These are phyloP conservation scores for Fraxinus ornus DNA, from an alignment of 305 asterid genomes.

Conservation along the genomic window DNA sequence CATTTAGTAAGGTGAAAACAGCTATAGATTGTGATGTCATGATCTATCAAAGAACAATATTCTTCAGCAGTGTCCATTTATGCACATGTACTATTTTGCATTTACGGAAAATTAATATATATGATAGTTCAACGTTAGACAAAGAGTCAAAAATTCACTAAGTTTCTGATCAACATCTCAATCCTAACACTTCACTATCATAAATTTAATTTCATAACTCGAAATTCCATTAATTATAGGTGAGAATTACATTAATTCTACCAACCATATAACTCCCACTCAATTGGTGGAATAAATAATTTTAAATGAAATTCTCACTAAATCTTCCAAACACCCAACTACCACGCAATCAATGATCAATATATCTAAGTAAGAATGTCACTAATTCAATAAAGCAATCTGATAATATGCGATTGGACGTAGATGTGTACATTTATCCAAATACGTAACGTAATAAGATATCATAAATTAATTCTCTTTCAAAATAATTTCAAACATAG, in stretches of 20 bases:
- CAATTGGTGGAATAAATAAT: not conserved
- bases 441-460: not conserved
- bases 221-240: not conserved
- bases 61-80: not conserved
- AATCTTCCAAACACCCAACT: not conserved
- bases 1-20: too few species aligned
- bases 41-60: too few species aligned
- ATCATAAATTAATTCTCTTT: not conserved
- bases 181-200: too few species aligned
- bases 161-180: not conserved
- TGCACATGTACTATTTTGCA: not conserved
- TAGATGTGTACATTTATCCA: not conserved
- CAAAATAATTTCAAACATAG: not conserved
- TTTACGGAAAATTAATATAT: too few species aligned
- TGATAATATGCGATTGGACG: not conserved
- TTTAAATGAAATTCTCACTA: not conserved
- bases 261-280: not conserved
- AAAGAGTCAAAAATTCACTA: not conserved
- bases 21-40: too few species aligned
- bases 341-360: not conserved
- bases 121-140: not conserved
- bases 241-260: not conserved
- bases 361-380: not conserved
- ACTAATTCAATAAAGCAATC: not conserved
- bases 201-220: too few species aligned